phyloP scores from a whole-genome alignment of 2,329 filamentous ascomycete species.

The Hypocrella siamensis region DNA sequence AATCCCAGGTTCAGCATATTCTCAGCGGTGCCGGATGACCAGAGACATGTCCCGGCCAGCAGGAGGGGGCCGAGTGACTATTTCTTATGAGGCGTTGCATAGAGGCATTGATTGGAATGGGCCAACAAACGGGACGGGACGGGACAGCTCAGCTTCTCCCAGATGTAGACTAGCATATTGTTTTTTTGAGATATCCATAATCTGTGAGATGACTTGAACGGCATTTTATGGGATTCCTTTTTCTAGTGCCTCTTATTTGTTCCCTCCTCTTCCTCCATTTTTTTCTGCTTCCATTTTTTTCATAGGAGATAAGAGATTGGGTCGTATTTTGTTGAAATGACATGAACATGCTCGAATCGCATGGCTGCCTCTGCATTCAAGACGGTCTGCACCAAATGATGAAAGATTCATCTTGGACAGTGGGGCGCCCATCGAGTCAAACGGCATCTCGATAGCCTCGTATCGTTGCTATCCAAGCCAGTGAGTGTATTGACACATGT shows the following conservation, averaged over 20 bases:
- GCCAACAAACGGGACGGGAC: too few species aligned
- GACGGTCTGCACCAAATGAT: too few species aligned
- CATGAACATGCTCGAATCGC: too few species aligned
- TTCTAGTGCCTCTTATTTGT: background rate
- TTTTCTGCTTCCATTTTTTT: background rate
- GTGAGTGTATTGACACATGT: too few species aligned
- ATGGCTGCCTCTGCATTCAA: too few species aligned
- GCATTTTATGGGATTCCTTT: background rate
- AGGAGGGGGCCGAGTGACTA: constrained; percentile 54
- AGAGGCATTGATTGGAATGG: constrained; percentile 2
- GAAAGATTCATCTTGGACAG: too few species aligned
- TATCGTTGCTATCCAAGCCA: too few species aligned
- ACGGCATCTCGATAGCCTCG: too few species aligned
- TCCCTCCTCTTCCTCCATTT: background rate
- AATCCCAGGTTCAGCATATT: constrained; percentile 89
- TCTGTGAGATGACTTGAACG: constrained; percentile 13
- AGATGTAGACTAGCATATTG: constrained; percentile 26
- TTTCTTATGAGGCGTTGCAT: constrained; percentile 37
- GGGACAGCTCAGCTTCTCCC: too few species aligned
- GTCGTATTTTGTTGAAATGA: too few species aligned
- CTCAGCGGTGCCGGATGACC: constrained; percentile 73
- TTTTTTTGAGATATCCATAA: constrained; percentile 25
- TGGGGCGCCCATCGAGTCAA: too few species aligned
- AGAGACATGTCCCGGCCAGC: constrained; percentile 62
- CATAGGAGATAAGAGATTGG: too few species aligned